A percentile compares a stretch with the other conserved stretches of the same genome.
Evolutionary conservation across 73 alveolate species (phyloP).

Genomic region (Paramecium sonneborni): DNA sequence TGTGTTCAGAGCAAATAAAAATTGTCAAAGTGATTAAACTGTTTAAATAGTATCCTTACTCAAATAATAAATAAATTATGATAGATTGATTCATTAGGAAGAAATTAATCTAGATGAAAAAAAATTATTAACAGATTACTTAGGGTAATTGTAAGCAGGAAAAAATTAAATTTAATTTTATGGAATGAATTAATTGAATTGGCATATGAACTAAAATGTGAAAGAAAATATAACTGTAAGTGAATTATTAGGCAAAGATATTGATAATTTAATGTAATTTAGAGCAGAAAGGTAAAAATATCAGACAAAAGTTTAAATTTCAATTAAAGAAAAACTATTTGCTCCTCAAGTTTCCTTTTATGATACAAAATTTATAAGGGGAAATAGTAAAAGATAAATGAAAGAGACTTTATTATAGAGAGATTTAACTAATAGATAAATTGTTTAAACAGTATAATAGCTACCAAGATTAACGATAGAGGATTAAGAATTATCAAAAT

Average conservation of each 20-base stretch:
- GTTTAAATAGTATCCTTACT: not conserved
- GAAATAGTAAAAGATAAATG: not conserved
- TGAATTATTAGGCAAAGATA: not conserved
- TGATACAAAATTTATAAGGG: not conserved
- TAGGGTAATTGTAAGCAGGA: constrained; percentile 17
- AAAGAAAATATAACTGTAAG: not conserved
- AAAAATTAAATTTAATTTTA: not conserved
- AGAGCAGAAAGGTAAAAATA: not conserved
- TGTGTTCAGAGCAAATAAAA: not conserved
- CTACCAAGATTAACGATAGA: not conserved
- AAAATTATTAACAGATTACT: not conserved
- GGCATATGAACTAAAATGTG: not conserved
- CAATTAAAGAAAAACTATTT: not conserved
- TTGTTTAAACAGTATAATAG: not conserved
- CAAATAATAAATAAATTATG: not conserved
- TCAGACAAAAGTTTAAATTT: not conserved
- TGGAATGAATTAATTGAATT: not conserved
- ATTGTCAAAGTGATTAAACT: not conserved
- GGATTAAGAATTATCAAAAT: not conserved
- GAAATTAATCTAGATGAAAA: not conserved
- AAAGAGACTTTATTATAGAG: not conserved
- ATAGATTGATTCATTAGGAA: not conserved
- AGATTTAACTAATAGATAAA: not conserved
- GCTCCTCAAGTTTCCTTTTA: not conserved
- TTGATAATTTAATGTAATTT: not conserved